Evolutionary conservation across 768 basidiomycete genomes (phyloP).

Genomic region (Termitomyces sp.): DNA sequence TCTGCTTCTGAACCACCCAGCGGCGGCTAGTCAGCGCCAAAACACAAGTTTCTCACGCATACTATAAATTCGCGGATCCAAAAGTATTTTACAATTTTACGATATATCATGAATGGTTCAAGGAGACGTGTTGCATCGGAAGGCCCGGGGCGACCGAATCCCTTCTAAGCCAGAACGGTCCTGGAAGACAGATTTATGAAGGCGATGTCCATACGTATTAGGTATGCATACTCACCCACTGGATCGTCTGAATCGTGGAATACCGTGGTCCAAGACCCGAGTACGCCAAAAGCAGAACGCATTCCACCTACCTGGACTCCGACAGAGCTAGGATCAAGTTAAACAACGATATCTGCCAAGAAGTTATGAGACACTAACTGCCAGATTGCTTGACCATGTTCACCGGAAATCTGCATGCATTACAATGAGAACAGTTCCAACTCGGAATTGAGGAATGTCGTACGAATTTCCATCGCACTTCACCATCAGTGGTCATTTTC

Average conservation of each 20-base stretch:
- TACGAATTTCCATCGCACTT: constrained; percentile 64
- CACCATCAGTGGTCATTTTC: constrained; percentile 49
- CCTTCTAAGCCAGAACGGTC: constrained; percentile 33
- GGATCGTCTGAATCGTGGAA: constrained; percentile 41
- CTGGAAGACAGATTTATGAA: constrained; percentile 11
- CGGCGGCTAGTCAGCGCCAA: background rate
- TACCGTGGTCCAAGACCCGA: constrained; percentile 47
- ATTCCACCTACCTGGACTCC: constrained; percentile 59
- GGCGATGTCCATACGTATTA: background rate
- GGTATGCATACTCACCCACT: constrained; percentile 28
- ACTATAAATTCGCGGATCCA: background rate
- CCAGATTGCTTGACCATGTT: constrained; percentile 50
- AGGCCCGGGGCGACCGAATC: constrained; percentile 3
- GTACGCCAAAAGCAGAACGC: constrained; percentile 52
- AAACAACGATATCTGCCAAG: background rate
- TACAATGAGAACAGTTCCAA: background rate
- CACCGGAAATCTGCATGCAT: constrained; percentile 40
- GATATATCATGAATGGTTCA: constrained; percentile 6
- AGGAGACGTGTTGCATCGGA: constrained; percentile 13
- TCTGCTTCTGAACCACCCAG: background rate
- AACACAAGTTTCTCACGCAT: constrained; percentile 1
- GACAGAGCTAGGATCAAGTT: constrained; percentile 38
- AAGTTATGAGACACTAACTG: constrained; percentile 30
- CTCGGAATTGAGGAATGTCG: constrained; percentile 18
- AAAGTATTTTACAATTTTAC: background rate